These are phyloP conservation scores for Beauveria bassiana DNA, from an alignment of 2,329 filamentous ascomycete genomes.

Conservation along the genomic window DNA sequence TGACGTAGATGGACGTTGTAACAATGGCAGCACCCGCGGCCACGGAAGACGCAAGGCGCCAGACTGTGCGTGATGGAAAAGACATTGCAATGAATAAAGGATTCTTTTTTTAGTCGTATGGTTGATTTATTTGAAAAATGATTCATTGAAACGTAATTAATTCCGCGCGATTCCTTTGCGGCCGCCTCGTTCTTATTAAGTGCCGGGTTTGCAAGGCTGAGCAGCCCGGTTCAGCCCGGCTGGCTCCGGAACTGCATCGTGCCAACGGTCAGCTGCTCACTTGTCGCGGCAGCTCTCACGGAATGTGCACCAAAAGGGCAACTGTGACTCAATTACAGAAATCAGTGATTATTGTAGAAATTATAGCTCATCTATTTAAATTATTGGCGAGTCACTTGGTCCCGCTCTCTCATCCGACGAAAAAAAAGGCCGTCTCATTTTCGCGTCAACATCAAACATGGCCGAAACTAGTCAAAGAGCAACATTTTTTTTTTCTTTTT, in stretches of 20 bases:
- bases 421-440: background rate
- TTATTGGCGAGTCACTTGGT: background rate
- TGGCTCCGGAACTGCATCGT: background rate
- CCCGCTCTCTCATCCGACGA: background rate
- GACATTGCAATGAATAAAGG: background rate
- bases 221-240: conserved; percentile 2
- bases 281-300: background rate
- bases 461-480: too few species aligned
- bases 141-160: accelerated
- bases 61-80: background rate
- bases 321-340: conserved; percentile 2
- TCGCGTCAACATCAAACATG: background rate
- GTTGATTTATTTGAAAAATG: background rate
- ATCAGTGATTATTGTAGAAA: background rate
- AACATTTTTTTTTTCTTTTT: background rate
- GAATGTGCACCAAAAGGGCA: background rate
- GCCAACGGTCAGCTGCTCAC: background rate
- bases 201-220: background rate
- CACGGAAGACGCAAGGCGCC: background rate
- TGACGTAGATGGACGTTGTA: background rate
- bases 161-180: too few species aligned
- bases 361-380: background rate
- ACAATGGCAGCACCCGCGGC: background rate
- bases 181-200: background rate
- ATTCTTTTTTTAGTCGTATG: background rate